phyloP scores from a whole-genome alignment of 179 eudicot species.

The Spinacia oleracea region DNA sequence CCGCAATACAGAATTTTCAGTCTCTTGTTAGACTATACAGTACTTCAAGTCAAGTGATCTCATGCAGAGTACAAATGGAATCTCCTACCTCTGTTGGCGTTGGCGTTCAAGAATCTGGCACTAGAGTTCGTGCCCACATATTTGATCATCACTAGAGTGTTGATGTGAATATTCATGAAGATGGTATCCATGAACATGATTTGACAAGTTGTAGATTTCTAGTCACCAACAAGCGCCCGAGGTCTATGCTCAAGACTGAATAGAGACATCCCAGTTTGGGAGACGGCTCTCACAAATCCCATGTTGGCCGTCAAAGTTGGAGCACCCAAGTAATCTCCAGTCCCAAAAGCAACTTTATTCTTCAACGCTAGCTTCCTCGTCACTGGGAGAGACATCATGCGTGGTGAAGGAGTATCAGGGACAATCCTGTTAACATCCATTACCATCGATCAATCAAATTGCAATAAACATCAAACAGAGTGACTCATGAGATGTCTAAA shows the following conservation, averaged over 20 bases:
- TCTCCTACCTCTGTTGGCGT: background rate
- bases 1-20: background rate
- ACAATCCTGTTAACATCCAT: slow-evolving; percentile 53
- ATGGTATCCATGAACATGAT: background rate
- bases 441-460: slow-evolving; percentile 3
- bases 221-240: slow-evolving; percentile 80
- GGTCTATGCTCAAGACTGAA: slow-evolving; percentile 75
- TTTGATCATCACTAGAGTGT: background rate
- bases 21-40: background rate
- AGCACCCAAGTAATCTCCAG: slow-evolving; percentile 77
- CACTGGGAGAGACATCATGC: slow-evolving; percentile 72
- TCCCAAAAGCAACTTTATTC: slow-evolving; percentile 88
- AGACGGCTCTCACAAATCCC: slow-evolving; percentile 88
- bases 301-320: slow-evolving; percentile 89
- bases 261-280: slow-evolving; percentile 86
- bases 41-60: background rate
- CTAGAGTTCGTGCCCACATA: background rate
- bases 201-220: slow-evolving; percentile 7
- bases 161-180: background rate
- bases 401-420: slow-evolving; percentile 72
- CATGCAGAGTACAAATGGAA: no score
- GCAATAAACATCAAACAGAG: background rate
- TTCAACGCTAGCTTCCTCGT: slow-evolving; percentile 85
- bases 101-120: background rate
- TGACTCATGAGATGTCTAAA: background rate